Evolutionary conservation across 495 filamentous ascomycete species (phyloP).

Genomic region (Lepraria neglecta): DNA sequence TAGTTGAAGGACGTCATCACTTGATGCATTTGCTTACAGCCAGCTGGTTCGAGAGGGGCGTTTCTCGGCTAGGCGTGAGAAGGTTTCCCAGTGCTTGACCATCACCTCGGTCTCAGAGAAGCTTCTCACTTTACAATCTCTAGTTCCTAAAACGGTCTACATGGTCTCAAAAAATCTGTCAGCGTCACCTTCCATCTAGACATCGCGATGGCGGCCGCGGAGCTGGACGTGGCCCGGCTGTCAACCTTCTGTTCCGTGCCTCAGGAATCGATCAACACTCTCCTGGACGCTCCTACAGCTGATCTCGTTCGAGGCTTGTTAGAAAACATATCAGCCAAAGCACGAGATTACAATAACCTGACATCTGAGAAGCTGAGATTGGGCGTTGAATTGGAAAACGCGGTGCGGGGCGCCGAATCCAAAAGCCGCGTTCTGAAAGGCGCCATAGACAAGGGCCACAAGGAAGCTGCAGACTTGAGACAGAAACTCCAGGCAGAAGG

Average conservation of each 20-base stretch:
- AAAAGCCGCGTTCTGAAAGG: constrained; percentile 73
- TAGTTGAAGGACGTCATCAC: background rate
- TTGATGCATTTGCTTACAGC: background rate
- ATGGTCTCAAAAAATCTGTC: background rate
- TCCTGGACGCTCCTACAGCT: constrained; percentile 65
- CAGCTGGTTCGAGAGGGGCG: background rate
- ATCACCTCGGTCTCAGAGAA: background rate
- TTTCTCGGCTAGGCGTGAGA: background rate
- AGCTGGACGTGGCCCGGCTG: constrained; percentile 69
- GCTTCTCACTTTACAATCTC: background rate
- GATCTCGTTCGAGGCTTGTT: constrained; percentile 70
- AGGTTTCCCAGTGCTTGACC: background rate
- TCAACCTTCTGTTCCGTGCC: constrained; percentile 68
- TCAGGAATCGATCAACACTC: constrained; percentile 55
- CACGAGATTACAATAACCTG: constrained; percentile 70
- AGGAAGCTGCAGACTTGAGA: constrained; percentile 69
- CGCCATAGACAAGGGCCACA: constrained; percentile 71
- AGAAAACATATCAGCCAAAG: constrained; percentile 60
- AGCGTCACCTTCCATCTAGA: background rate
- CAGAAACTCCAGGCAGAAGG: constrained; percentile 76
- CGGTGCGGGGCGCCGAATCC: constrained; percentile 70
- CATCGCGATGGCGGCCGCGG: constrained; percentile 64
- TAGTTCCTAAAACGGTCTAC: background rate
- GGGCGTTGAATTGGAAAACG: constrained; percentile 89
- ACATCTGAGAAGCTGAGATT: constrained; percentile 76